Base-by-base conservation (phyloP, 1,139 yeast species). In the Hemisphaericaspora xylofermentans region DNA sequence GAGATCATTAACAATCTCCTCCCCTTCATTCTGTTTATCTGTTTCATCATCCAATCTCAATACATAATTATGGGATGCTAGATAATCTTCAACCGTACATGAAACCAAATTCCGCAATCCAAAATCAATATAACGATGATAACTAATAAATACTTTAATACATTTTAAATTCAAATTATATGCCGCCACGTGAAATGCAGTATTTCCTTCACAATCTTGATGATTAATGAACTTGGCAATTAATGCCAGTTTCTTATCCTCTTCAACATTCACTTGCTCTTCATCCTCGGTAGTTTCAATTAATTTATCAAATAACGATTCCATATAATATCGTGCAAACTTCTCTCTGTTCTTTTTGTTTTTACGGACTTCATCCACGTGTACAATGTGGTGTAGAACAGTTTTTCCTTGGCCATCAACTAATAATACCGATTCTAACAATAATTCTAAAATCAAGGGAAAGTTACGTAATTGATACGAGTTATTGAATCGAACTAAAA, bases 401-500 rank as follows among this genome's bases (percentile, higher is more conserved):
- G 95, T 88, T 50, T 84, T 80, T 19, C 79, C 80, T 52, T 79
- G 76, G 19, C 76, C 67, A 60, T 91, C 98, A 8, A 82, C 74
- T 45, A 82, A 79, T 4, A 86, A 72, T 22, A 89, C 73, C 6
- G 94, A 84, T 9, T 95, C 96, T 52, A 84, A 83, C 15, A 93
- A 64, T 29, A 82, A 61, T 50, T 88, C 89, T 36, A 94, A 66
- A 35, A 94, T 66, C 39, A 76, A 76, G 17, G 84, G 83, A 60
- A 94, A 93, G 22, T 87, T 80, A 4, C 81, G 77, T 44, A 80
- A 74, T 49, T 89, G 96, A 48, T 76, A 84, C 46, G 89, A 84
- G 60, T 94, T 94, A 33, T 93, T 89, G 39, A 93, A 95, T 53
- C 87, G 78, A 3, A 91, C 93, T 14, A 96, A 85, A 46, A 95